phyloP scores from a whole-genome alignment of 352 stramenopile genomes.

The Elongisporangium senticosum region DNA sequence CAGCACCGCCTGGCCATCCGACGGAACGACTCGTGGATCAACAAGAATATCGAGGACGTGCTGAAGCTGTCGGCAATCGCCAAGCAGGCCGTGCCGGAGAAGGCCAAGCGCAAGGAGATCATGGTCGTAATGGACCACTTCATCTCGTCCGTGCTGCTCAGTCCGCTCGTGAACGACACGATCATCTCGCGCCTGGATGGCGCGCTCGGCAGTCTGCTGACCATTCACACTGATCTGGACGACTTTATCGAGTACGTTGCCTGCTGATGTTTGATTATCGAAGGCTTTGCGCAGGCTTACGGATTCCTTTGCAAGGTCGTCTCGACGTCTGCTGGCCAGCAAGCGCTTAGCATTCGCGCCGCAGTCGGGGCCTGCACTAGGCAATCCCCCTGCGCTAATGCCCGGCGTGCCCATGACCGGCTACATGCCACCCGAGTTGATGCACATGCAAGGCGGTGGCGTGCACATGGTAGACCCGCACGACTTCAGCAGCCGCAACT shows the following conservation, averaged over 20 bases:
- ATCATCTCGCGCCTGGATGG: slow-evolving; percentile 33
- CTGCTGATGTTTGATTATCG: neutral
- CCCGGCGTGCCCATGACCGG: neutral
- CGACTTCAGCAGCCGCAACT: slow-evolving; percentile 9
- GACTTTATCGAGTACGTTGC: slow-evolving; percentile 51
- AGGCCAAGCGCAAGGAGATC: slow-evolving; percentile 44
- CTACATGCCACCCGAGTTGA: neutral
- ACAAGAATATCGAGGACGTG: slow-evolving; percentile 54
- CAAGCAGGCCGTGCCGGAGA: slow-evolving; percentile 22
- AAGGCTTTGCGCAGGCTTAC: neutral
- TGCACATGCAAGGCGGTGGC: neutral
- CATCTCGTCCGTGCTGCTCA: slow-evolving; percentile 63
- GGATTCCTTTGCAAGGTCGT: slow-evolving; percentile 17
- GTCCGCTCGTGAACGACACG: slow-evolving; percentile 21
- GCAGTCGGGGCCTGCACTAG: neutral
- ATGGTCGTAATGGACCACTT: slow-evolving; percentile 65
- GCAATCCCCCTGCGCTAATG: neutral
- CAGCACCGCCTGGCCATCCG: slow-evolving; percentile 64
- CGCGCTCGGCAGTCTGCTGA: slow-evolving; percentile 31
- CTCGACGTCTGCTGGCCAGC: slow-evolving; percentile 26
- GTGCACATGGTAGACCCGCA: slow-evolving; percentile 14
- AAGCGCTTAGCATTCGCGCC: slow-evolving; percentile 20
- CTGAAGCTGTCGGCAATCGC: slow-evolving; percentile 31
- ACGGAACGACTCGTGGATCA: slow-evolving; percentile 52
- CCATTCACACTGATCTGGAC: slow-evolving; percentile 41